These are phyloP conservation scores for Marsdenia floribunda DNA, from an alignment of 257 asterid genomes.

Conservation along the genomic window DNA sequence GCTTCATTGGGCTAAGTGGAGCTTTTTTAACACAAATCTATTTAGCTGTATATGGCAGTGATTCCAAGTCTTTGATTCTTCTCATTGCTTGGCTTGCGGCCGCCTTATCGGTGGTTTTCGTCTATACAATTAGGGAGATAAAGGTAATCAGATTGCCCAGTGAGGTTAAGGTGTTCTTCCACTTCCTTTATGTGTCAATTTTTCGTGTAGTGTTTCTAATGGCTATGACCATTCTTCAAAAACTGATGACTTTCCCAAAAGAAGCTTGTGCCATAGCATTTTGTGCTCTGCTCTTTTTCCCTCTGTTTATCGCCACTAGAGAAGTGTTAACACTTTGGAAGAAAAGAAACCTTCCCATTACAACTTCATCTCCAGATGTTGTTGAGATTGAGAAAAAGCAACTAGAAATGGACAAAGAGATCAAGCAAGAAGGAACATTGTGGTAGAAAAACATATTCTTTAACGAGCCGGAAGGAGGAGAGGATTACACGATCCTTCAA, in stretches of 20 bases:
- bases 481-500: too few species aligned
- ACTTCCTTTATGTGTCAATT: slow-evolving; percentile 48
- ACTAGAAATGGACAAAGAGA: background rate
- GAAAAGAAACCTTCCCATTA: slow-evolving; percentile 6
- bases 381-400: too few species aligned
- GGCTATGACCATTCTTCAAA: slow-evolving; percentile 61
- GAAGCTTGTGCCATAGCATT: slow-evolving; percentile 62
- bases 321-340: slow-evolving; percentile 43
- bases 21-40: slow-evolving; percentile 75
- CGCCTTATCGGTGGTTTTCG: slow-evolving; percentile 67
- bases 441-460: too few species aligned
- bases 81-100: slow-evolving; percentile 92
- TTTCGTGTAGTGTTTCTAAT: slow-evolving; percentile 57
- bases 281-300: slow-evolving; percentile 50
- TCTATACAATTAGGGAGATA: slow-evolving; percentile 66
- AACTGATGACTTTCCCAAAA: slow-evolving; percentile 33
- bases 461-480: too few species aligned
- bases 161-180: slow-evolving; percentile 48
- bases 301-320: slow-evolving; percentile 48
- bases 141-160: slow-evolving; percentile 36
- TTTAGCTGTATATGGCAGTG: slow-evolving; percentile 70
- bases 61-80: slow-evolving; percentile 58
- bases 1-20: slow-evolving; percentile 78
- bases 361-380: slow-evolving; percentile 21
- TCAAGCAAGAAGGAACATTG: background rate